A percentile compares a stretch with the other conserved stretches of the same genome.
phyloP scores from a whole-genome alignment of 2,329 filamentous ascomycete species.

The Zalaria obscura region DNA sequence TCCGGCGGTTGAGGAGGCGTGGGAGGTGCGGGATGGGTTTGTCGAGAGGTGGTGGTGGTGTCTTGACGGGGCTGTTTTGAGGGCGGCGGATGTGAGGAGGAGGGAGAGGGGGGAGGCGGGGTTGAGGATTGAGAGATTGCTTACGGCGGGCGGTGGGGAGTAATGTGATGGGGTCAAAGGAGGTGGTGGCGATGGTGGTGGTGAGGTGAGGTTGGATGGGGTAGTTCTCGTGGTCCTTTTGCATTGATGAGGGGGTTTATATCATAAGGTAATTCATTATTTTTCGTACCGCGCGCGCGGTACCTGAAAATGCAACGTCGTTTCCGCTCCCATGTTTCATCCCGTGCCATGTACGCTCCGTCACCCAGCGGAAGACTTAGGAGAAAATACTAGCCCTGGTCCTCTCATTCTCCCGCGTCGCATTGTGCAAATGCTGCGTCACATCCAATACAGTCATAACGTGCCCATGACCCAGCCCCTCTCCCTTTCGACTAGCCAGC shows the following conservation, averaged over 20 bases:
- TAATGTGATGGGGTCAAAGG: too few species aligned
- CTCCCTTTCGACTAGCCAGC: constrained; percentile 12
- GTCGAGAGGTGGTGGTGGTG: neutral
- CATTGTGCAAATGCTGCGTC: constrained; percentile 17
- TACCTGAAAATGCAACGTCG: too few species aligned
- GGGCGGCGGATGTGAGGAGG: neutral
- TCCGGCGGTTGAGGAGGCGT: neutral
- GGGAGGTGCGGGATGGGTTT: neutral
- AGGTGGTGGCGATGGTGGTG: too few species aligned
- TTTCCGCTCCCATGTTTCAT: too few species aligned
- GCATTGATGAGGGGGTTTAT: too few species aligned
- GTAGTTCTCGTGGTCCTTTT: too few species aligned
- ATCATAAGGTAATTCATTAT: too few species aligned
- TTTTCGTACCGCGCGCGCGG: too few species aligned
- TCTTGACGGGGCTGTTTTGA: neutral
- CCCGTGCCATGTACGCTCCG: too few species aligned
- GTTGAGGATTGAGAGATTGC: neutral
- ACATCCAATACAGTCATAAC: constrained; percentile 20
- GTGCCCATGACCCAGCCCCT: constrained; percentile 13
- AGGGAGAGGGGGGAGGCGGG: neutral
- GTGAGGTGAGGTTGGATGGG: too few species aligned
- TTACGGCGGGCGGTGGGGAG: neutral
- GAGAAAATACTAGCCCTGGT: constrained; percentile 8
- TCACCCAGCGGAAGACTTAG: neutral
- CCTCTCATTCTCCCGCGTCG: constrained; percentile 11